Evolutionary conservation across 2,329 filamentous ascomycete genomes (phyloP), one percentile per base, ranked within the genome.

Genomic region (Nemania serpens): DNA sequence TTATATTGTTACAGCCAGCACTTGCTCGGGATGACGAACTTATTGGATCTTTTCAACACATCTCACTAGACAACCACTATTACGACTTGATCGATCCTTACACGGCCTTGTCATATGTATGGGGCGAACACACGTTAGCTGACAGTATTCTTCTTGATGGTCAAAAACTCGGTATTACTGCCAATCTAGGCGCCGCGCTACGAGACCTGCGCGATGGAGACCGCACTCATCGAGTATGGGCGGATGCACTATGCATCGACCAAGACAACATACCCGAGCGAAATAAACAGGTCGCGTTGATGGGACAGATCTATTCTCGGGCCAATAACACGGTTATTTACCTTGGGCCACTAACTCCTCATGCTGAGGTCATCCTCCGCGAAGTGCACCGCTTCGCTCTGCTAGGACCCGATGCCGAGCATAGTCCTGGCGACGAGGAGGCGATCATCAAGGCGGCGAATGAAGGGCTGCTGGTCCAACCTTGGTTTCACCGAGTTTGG

Each of bases 401-500:
- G 5, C 29, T 22, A 22, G n/a, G 47, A 9, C n/a, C n/a, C 2
- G 9, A 18, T 15, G 33, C 47, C 11, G 33, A 18, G n/a, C 10
- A 15, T 1, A 6, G 33, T n/a, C 29, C 17, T 1, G 12, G 9
- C n/a, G 37, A 43, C 9, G n/a, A 15, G 7, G 20, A 34, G 10
- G 15, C 15, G 22, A 43, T 49, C 5, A 5, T 43, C 18, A 9
- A 46, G 29, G 20, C 49, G 11, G 43, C 20, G n/a, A 36, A 20
- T 1, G 18, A 34, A 13, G 12, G 56, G 20, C 13, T 63, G 6
- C 4, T 63, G 33, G 29, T 33, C 3, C 59, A 43, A 13, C 54
- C 58, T 20, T 64, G 61, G 61, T 64, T 64, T 37, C 29, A 29
- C 34, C 58, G 61, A 17, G 54, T 60, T 11, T 64, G 61, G 61